Evolutionary conservation across 169 alveolate genomes (phyloP), one percentile per base, ranked within the genome.

Genomic region (Plasmodium yoelii): DNA sequence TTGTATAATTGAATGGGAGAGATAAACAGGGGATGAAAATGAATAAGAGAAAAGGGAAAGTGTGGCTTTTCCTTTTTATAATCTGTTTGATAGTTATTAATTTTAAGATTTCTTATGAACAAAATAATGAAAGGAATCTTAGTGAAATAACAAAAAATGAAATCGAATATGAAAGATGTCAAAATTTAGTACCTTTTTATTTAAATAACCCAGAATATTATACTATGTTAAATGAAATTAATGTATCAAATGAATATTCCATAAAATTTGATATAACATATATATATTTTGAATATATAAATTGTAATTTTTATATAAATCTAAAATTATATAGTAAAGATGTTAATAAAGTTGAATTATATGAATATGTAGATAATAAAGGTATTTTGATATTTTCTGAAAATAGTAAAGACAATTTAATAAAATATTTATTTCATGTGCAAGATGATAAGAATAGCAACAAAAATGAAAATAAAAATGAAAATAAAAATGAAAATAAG

Each of bases 151-250:
- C 42, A 34, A 34, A 34, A 34, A 5, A 34, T 34, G 42, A 34
- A 34, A 4, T 34, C 2, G 5, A 34, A 34, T 34, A 34, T 34
- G 7, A 34, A 5, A 7, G 7, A 6, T 77, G 68, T 51, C 51
- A 42, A 18, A 51, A 63, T 6, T n/a, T 77, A 19, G 13, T 77
- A 18, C 88, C 88, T 5, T 47, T 77, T 63, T 77, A 63, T 69
- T 57, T 77, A 22, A 77, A 77, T 46, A 77, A 44, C 12, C 64
- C 60, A 47, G 39, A 77, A 7, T 64, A 63, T 64, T 49, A 44
- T 19, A 77, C 49, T 46, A 24, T 68, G 22, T 56, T 19, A 18
- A 9, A 46, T 12, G 88, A 77, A 18, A 77, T 77, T 1, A 63
- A 34, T 19, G 2, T 63, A 12, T 77, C 88, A 26, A 49, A 47